Percentiles rank a stretch among this genome's conserved stretches.
Conservation (phyloP, 73 alveolate species). For the Uronychia setigera region DNA sequence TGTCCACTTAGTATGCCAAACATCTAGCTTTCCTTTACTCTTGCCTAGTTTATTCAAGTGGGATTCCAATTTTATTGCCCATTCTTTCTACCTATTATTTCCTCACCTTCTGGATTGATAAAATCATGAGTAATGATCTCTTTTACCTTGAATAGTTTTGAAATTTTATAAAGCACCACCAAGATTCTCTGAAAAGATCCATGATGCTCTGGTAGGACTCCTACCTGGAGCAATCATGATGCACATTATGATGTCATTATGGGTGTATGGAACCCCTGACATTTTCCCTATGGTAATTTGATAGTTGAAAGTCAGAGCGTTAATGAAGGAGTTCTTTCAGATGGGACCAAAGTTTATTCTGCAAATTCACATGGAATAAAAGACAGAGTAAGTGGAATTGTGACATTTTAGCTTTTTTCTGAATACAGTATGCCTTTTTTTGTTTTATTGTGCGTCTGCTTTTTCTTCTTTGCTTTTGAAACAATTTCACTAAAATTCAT, state of each 20-base stretch:
- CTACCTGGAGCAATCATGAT: background rate
- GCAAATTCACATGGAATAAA: background rate
- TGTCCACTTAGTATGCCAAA: slow-evolving; percentile 21
- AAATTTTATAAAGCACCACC: slow-evolving; percentile 61
- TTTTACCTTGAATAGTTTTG: slow-evolving; percentile 11
- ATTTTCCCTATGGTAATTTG: slow-evolving; percentile 32
- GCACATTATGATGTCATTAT: slow-evolving; percentile 3
- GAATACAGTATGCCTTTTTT: slow-evolving; percentile 4
- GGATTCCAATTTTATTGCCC: slow-evolving; percentile 34
- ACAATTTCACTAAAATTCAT: background rate
- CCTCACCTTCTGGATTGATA: slow-evolving; percentile 33
- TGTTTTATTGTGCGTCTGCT: background rate
- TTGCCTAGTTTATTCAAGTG: slow-evolving; percentile 25
- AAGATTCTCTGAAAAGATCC: slow-evolving; percentile 32
- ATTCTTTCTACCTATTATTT: slow-evolving; percentile 5
- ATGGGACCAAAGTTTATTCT: background rate
- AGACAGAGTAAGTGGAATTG: background rate
- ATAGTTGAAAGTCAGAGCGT: background rate
- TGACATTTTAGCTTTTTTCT: background rate
- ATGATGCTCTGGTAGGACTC: background rate
- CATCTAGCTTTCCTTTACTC: slow-evolving; percentile 8
- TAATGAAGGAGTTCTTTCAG: background rate
- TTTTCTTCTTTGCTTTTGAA: background rate
- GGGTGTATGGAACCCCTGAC: slow-evolving; percentile 24
- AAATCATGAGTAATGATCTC: background rate